Evolutionary conservation across 331 rosid genomes (phyloP), one percentile per base, ranked within the genome.

Genomic region (Arachis monticola): DNA sequence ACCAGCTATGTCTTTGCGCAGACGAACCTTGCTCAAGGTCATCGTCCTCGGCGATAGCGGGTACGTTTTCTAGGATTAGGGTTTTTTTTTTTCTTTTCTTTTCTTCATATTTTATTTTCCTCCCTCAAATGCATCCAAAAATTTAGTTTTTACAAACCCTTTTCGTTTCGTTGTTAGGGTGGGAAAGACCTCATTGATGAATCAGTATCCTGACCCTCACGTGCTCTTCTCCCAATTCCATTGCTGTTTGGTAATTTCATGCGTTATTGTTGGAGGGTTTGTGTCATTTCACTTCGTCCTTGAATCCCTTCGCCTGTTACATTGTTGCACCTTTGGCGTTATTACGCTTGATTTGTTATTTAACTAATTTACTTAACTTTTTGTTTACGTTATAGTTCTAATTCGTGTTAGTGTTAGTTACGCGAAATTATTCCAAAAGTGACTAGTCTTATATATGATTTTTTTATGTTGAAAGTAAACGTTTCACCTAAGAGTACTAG

Each of bases 1-100:
- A 79, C 74, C 76, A 47, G 80, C 88, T 86, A 93, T 93, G 98
- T 83, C 98, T 77, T 51, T 81, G 78, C 96, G 96, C 72, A 83
- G 96, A 60, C 88, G 98, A 81, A 93, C 97, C 79, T 85, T 93
- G 92, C 97, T 93, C 79, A 93, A 93, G 93, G 98, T 93, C 85
- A 93, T 93, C 87, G 98, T 91, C 66, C 97, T 93, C 77, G 98
- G 98, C 75, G 98, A 93, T 64, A 91, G 98, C 69, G 97, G 98
- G 98, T 93, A 77, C 57, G 84, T 74, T 13, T 67, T 35, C 40
- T 35, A 35, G 40, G 3, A 35, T 61, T 76, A 61, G 80, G 79
- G 81, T 76, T 82, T 84, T n/a, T 13, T 13, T 17, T 17, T 17
- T 17, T 3, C n/a, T 4, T 12, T 12, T n/a, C 7, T n/a, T 48